Base-by-base conservation (phyloP, 2,329 filamentous ascomycete genomes). In the Aureobasidium namibiae region DNA sequence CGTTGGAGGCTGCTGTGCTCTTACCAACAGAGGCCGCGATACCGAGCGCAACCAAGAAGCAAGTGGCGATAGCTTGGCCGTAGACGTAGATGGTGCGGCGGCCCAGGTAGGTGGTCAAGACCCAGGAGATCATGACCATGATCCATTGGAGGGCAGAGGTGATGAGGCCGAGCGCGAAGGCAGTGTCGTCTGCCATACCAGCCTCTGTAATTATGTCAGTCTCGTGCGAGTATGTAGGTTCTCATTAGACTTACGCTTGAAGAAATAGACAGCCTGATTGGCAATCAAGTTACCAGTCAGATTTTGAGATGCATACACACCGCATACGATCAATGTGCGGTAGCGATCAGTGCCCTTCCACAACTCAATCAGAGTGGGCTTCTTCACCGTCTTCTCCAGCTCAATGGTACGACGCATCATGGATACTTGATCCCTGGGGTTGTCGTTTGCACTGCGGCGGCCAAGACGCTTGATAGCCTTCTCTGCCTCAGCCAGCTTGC, bases 81-180 rank as follows among this genome's bases (percentile, higher is more conserved):
- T 78, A 85, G 59, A 86, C 74, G 70, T 86, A 87, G 70, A 87
- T 85, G 36, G 80, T 79, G 56, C 84, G 83, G 61, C 83, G 80
- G 67, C 84, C 83, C 56, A 84, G 75, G 70, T 83, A 86, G 1
- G 80, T 79, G 14, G 82, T 87, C 52, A 88, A 78, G 59, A 86
- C 72, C 85, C 85, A 87, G 60, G 84, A 87, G 42, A 84, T 74
- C 79, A 85, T 85, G 69, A 85, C 82, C 61, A 84, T 77, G 68
- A 88, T 71, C 70, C 71, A 75, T 68, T 85, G 82, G 2, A 87
- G 82, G 50, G 78, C 81, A 0, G 84, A 86, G 54, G 80, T 86
- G 70, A 86, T 86, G 29, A 87, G 79, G 70, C 81, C 81, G 16
- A 87, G 75, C 38, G 78, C 79, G 67, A 87, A 87, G 4, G 84